Evolutionary conservation across 2,329 filamentous ascomycete species (phyloP), one percentile per base, ranked within the genome.

Genomic region (Gnomoniopsis sp.): DNA sequence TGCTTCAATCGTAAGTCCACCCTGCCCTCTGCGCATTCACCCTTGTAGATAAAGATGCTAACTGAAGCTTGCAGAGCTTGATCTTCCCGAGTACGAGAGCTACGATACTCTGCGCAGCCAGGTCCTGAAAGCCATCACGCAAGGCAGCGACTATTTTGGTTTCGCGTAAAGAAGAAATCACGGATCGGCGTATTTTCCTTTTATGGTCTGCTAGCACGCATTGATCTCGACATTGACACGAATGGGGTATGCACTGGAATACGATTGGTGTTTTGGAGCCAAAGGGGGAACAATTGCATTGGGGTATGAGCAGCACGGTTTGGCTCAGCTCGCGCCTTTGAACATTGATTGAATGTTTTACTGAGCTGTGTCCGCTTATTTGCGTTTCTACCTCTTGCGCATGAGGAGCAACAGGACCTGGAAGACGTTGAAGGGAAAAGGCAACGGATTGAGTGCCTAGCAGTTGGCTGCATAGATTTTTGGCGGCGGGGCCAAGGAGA

Each of bases 1-100:
- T 99, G 95, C 81, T 99, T 99, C 79, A 99, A 99, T 74, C 95
- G 92, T 96, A 85, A 89, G 91, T 89, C n/a, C 62, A 55, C 44
- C 15, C 21, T 23, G 17, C 41, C 38, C 22, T 53, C 2, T 12
- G 3, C 3, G 8, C 34, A 21, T 19, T 41, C 21, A 6, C 34
- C 14, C 14, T 12, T 6, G 30, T 22, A 10, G 44, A 46, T 36
- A 21, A 21, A 23, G 26, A 54, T 49, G 43, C 58, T 61, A 47
- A 62, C 55, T 30, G 15, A 44, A 10, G 23, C 41, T 49, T 55
- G 61, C 73, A 96, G 92, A 99, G 79, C 91, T 99, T 71, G 95
- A 99, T 78, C 85, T 99, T 66, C 95, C 95, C 46, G 95, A 99
- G 77, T 99, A 99, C 71, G 95, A 98, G 70, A 96, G 87, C 72